A percentile compares a stretch with the other conserved stretches of the same genome.
These are phyloP conservation scores for Plenodomus biglobosus DNA, from an alignment of 2,329 filamentous ascomycete genomes.

Conservation along the genomic window DNA sequence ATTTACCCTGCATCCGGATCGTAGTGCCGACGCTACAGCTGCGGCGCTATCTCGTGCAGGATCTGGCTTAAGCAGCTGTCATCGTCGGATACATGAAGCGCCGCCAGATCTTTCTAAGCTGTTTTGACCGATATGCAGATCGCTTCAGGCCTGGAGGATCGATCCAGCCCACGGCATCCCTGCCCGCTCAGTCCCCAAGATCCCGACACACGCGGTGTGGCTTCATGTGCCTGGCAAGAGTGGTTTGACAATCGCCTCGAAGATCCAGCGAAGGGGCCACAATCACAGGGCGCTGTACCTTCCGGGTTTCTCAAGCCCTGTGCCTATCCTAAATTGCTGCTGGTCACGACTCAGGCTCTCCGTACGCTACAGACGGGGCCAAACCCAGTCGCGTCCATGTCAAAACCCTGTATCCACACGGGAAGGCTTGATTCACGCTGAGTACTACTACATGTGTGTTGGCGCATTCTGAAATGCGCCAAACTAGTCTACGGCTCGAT, in stretches of 20 bases:
- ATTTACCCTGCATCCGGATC: conserved; percentile 34
- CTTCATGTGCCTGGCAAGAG: conserved; percentile 25
- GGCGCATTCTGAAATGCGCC: conserved; percentile 22
- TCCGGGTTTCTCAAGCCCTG: conserved; percentile 26
- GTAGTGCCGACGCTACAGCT: conserved; percentile 30
- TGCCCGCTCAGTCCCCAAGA: conserved; percentile 15
- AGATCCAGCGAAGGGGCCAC: conserved; percentile 22
- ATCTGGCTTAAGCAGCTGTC: conserved; percentile 33
- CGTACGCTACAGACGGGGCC: conserved; percentile 19
- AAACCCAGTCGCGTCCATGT: conserved; percentile 22
- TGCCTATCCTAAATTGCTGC: conserved; percentile 27
- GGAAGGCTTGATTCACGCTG: conserved; percentile 33
- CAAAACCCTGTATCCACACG: conserved; percentile 27
- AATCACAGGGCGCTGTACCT: conserved; percentile 28
- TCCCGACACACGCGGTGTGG: conserved; percentile 21
- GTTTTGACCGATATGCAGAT: conserved; percentile 28
- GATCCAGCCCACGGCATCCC: conserved; percentile 23
- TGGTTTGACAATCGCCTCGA: conserved; percentile 23
- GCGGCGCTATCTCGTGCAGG: conserved; percentile 33
- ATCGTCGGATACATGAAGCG: conserved; percentile 25
- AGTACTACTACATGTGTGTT: conserved; percentile 31
- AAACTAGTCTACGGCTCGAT: conserved; percentile 35
- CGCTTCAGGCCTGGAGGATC: conserved; percentile 30
- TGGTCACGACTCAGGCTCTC: conserved; percentile 32
- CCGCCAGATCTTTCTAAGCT: conserved; percentile 35